phyloP scores from a whole-genome alignment of 2,329 filamentous ascomycete genomes.

The Fusarium armeniacum region DNA sequence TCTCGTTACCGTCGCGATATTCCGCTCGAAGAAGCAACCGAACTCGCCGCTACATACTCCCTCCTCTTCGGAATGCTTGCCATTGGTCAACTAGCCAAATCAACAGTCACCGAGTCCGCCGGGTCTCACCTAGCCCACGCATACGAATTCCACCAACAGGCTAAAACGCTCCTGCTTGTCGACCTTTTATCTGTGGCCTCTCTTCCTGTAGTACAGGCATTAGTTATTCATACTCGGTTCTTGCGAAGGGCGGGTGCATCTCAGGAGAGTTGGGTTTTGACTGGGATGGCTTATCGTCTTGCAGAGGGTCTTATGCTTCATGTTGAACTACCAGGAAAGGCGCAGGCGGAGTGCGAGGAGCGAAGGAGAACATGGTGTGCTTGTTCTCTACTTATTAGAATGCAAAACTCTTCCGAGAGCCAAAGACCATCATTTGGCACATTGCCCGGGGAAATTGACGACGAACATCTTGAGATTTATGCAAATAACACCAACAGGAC shows the following conservation, averaged over 20 bases:
- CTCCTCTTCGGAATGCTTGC: constrained; percentile 49
- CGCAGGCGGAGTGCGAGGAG: constrained; percentile 44
- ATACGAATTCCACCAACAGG: constrained; percentile 46
- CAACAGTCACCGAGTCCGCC: constrained; percentile 5
- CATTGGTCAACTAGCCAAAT: constrained; percentile 44
- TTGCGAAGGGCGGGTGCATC: constrained; percentile 35
- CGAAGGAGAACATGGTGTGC: constrained; percentile 48
- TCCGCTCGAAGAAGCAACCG: constrained; percentile 47
- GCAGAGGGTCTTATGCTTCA: constrained; percentile 47
- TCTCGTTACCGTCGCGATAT: constrained; percentile 50
- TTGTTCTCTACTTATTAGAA: constrained; percentile 42
- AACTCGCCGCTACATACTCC: constrained; percentile 46
- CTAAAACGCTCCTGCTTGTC: constrained; percentile 43
- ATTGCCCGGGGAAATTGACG: constrained; percentile 45
- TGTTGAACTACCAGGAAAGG: constrained; percentile 43
- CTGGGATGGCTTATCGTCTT: constrained; percentile 45
- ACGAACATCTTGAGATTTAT: constrained; percentile 42
- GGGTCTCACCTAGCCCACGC: constrained; percentile 29
- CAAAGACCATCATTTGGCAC: constrained; percentile 31
- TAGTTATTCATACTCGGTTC: constrained; percentile 46
- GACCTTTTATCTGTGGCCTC: constrained; percentile 44
- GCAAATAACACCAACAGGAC: constrained; percentile 8
- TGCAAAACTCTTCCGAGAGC: constrained; percentile 39
- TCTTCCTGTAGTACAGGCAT: constrained; percentile 45
- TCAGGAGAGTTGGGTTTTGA: constrained; percentile 48